These are phyloP conservation scores for Acer saccharum DNA, from an alignment of 345 rosid genomes.

Conservation along the genomic window DNA sequence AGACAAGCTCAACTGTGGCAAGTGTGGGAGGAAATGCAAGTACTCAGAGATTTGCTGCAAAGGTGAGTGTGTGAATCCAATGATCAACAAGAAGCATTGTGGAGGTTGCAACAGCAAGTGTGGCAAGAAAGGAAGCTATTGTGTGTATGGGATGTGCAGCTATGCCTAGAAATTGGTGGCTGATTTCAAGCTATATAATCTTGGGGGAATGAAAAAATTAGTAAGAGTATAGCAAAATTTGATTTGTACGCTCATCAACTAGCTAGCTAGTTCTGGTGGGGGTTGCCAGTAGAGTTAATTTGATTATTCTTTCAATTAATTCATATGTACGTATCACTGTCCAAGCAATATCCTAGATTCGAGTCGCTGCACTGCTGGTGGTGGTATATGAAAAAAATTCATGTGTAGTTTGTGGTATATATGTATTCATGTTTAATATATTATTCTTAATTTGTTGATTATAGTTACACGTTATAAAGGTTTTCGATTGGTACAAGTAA, in stretches of 20 bases:
- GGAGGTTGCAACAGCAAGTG: constrained; percentile 67
- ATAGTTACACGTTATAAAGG: background rate
- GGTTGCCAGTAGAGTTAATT: background rate
- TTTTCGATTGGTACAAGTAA: no score
- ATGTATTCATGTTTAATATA: no score
- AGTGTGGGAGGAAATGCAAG: constrained; percentile 56
- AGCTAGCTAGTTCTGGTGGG: background rate
- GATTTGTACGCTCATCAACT: background rate
- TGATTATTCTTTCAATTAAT: background rate
- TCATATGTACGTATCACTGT: background rate
- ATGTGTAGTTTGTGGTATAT: background rate
- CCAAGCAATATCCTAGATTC: no score
- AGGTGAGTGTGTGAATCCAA: constrained; percentile 61
- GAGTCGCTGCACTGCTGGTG: no score
- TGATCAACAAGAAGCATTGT: constrained; percentile 49
- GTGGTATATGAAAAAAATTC: no score
- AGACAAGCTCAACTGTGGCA: constrained; percentile 50
- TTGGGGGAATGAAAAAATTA: no score
- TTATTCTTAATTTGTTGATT: background rate
- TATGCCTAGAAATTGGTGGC: constrained; percentile 38
- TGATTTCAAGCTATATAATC: background rate
- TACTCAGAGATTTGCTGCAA: constrained; percentile 56
- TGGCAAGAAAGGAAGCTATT: constrained; percentile 42
- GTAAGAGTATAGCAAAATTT: no score
- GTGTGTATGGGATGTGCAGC: constrained; percentile 60